These are phyloP conservation scores for Aspergillus sparsus DNA, from an alignment of 495 filamentous ascomycete species.

Conservation along the genomic window DNA sequence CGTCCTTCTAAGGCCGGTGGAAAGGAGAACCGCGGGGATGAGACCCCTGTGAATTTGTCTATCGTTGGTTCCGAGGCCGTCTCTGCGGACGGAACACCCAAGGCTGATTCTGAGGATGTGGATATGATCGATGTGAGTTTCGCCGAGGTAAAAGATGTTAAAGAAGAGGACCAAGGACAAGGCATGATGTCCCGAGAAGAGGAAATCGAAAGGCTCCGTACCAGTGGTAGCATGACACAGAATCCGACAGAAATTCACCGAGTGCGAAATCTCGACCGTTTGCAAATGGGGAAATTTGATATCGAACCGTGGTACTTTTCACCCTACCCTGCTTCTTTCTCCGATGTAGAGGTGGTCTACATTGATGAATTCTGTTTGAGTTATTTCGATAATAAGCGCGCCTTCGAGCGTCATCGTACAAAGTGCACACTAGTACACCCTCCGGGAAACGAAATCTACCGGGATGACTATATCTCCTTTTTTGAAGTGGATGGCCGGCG, in stretches of 20 bases:
- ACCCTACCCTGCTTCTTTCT: conserved; percentile 86
- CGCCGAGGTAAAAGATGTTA: conserved; percentile 51
- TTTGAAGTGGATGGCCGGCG: conserved; percentile 96
- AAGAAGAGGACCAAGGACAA: conserved; percentile 48
- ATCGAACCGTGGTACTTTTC: conserved; percentile 99
- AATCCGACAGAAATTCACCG: conserved; percentile 96
- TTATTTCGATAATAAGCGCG: conserved; percentile 78
- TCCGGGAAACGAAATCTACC: conserved; percentile 97
- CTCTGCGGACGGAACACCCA: conserved; percentile 54
- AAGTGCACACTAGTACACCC: conserved; percentile 94
- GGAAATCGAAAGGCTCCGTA: conserved; percentile 93
- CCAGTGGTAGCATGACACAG: conserved; percentile 95
- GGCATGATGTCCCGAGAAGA: conserved; percentile 77
- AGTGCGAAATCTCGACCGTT: conserved; percentile 85
- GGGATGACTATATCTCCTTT: conserved; percentile 90
- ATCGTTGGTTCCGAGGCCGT: conserved; percentile 52
- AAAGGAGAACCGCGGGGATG: conserved; percentile 59
- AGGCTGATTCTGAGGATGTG: conserved; percentile 58
- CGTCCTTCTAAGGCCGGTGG: conserved; percentile 60
- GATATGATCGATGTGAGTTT: conserved; percentile 63
- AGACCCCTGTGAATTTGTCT: conserved; percentile 39
- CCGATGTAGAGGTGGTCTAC: conserved; percentile 83
- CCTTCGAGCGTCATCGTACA: conserved; percentile 78
- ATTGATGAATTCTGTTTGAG: conserved; percentile 97
- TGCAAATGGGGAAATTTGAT: conserved; percentile 91